Evolutionary conservation across 164 flowering plant species (phyloP).

Genomic region (Aristolochia californica): DNA sequence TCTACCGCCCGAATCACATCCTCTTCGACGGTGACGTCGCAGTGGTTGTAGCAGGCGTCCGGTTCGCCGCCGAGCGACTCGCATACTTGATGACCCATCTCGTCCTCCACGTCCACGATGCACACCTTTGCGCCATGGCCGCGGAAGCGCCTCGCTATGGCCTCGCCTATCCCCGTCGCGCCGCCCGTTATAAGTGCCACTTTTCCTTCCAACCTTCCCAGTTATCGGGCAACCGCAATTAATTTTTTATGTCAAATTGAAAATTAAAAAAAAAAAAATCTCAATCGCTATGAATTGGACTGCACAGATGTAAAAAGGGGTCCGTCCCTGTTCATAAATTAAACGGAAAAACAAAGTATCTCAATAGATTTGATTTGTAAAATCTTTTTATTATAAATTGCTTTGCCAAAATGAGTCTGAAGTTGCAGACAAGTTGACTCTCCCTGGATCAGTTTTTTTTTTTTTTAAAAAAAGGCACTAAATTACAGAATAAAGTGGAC

Average conservation of each 20-base stretch:
- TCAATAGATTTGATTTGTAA: no score
- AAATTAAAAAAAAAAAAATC: no score
- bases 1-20: constrained; percentile 56
- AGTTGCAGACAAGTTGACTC: no score
- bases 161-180: constrained; percentile 80
- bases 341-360: not conserved
- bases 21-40: constrained; percentile 66
- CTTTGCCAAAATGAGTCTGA: no score
- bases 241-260: no score
- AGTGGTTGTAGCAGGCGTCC: constrained; percentile 31
- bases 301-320: not conserved
- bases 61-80: constrained; percentile 37
- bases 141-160: constrained; percentile 55
- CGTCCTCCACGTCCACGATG: constrained; percentile 60
- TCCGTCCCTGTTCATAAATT: not conserved
- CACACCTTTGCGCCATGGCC: constrained; percentile 71
- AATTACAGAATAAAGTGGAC: no score
- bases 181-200: constrained; percentile 89
- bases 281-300: no score
- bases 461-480: no score
- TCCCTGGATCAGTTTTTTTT: no score
- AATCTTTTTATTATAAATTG: no score
- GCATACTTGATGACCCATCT: constrained; percentile 32
- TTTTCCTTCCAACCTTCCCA: constrained; percentile 50
- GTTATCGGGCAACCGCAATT: no score